Conservation (phyloP, 2,329 filamentous ascomycete genomes). For the Colletotrichum lindemuthianum region DNA sequence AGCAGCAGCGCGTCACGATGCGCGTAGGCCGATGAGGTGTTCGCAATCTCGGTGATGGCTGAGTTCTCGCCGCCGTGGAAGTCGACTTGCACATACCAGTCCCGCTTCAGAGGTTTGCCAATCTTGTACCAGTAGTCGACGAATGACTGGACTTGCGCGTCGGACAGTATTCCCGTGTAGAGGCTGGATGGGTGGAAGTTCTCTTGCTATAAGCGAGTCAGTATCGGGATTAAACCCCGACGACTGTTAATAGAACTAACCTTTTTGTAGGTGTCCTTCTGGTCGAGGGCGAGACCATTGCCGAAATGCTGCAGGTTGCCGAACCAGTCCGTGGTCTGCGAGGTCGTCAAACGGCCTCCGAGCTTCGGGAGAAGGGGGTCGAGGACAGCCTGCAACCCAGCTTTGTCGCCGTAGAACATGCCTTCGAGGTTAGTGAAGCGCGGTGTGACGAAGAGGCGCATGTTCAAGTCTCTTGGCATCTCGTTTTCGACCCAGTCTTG, state of each 20-base stretch:
- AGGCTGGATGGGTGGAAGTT: conserved; percentile 44
- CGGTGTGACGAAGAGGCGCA: conserved; percentile 39
- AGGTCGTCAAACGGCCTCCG: conserved; percentile 44
- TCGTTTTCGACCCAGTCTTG: conserved; percentile 39
- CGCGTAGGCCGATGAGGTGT: conserved; percentile 46
- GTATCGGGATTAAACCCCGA: not conserved
- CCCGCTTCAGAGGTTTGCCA: conserved; percentile 39
- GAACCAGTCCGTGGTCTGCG: conserved; percentile 44
- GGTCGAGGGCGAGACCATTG: conserved; percentile 43
- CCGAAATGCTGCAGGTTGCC: conserved; percentile 46
- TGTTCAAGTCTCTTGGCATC: conserved; percentile 41
- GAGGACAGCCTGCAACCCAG: conserved; percentile 34
- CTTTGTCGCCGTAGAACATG: conserved; percentile 41
- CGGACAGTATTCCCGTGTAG: conserved; percentile 41
- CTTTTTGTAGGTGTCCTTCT: conserved; percentile 41
- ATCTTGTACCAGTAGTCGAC: conserved; percentile 42
- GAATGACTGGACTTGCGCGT: conserved; percentile 39
- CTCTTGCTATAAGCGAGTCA: conserved; percentile 37
- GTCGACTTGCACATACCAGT: conserved; percentile 49
- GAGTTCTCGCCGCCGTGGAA: conserved; percentile 49
- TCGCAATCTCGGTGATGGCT: conserved; percentile 42
- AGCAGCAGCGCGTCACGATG: conserved; percentile 59
- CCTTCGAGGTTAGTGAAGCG: conserved; percentile 41
- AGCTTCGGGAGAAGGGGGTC: conserved; percentile 38
- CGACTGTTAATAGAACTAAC: not conserved